These are phyloP conservation scores for Plasmopara viticola DNA, from an alignment of 352 stramenopile species.

Conservation along the genomic window DNA sequence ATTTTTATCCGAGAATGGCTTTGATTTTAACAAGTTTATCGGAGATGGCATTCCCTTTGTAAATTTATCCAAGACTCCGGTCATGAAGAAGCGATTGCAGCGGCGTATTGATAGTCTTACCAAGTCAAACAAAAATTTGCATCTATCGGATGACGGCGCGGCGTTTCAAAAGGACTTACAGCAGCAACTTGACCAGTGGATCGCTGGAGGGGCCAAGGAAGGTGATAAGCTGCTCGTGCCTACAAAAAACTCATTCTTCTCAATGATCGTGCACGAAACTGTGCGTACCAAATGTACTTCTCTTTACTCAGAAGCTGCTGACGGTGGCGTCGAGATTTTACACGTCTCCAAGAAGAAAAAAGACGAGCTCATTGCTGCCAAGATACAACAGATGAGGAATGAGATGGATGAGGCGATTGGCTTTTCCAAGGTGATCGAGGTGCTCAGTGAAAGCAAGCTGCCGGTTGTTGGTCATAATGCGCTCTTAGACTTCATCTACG, in stretches of 20 bases:
- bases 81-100: conserved; percentile 48
- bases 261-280: conserved; percentile 68
- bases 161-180: conserved; percentile 42
- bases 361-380: conserved; percentile 48
- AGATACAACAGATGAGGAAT: conserved; percentile 41
- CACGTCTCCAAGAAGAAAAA: conserved; percentile 60
- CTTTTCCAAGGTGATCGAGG: conserved; percentile 74
- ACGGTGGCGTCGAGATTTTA: conserved; percentile 47
- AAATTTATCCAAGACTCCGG: conserved; percentile 42
- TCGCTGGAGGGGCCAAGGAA: conserved; percentile 40
- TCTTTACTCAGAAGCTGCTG: conserved; percentile 48
- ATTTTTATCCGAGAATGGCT: conserved; percentile 78
- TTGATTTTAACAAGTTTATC: conserved; percentile 87
- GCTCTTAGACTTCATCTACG: conserved; percentile 78
- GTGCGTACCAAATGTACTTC: conserved; percentile 47
- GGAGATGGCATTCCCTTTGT: conserved; percentile 75
- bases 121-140: conserved; percentile 53
- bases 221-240: conserved; percentile 45
- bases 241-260: conserved; percentile 64
- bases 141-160: conserved; percentile 39
- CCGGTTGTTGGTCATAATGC: conserved; percentile 77
- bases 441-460: conserved; percentile 66
- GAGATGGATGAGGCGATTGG: conserved; percentile 68
- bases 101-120: conserved; percentile 49
- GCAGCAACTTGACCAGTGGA: conserved; percentile 45